Conservation (phyloP, 2,329 filamentous ascomycete species). For the Pseudogymnoascus verrucosus region DNA sequence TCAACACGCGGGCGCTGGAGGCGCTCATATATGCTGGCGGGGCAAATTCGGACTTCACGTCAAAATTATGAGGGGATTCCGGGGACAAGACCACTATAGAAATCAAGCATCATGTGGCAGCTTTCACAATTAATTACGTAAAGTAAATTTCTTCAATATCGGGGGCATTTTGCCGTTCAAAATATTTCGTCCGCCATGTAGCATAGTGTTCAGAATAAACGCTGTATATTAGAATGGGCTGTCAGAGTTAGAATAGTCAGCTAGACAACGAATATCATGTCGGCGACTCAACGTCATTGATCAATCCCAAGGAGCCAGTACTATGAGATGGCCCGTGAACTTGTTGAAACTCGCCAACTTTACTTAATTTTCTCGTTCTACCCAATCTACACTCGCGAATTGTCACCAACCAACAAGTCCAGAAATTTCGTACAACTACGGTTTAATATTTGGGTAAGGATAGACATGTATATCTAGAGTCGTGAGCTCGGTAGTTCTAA, state of each 20-base stretch:
- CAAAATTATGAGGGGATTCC: not conserved
- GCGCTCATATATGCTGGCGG: not conserved
- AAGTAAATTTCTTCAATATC: not conserved
- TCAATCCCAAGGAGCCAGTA: not conserved
- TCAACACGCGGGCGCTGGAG: not conserved
- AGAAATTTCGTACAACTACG: not conserved
- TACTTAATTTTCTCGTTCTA: no score
- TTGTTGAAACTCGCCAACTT: not conserved
- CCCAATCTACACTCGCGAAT: not conserved
- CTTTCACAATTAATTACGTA: not conserved
- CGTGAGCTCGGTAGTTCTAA: not conserved
- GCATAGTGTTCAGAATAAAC: not conserved
- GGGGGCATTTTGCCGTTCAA: not conserved
- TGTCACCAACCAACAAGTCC: not conserved
- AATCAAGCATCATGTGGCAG: not conserved
- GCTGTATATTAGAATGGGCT: not conserved
- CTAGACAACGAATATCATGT: not conserved
- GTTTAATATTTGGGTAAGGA: not conserved
- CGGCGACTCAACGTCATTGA: not conserved
- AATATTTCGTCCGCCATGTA: not conserved
- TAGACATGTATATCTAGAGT: not conserved
- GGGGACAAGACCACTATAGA: not conserved
- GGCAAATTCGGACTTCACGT: not conserved
- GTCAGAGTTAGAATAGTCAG: not conserved
- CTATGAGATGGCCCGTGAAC: not conserved